A percentile compares a stretch with the other conserved stretches of the same genome.
Evolutionary conservation across 2,329 filamentous ascomycete species (phyloP).

Genomic region (Penicillium sumatraense): DNA sequence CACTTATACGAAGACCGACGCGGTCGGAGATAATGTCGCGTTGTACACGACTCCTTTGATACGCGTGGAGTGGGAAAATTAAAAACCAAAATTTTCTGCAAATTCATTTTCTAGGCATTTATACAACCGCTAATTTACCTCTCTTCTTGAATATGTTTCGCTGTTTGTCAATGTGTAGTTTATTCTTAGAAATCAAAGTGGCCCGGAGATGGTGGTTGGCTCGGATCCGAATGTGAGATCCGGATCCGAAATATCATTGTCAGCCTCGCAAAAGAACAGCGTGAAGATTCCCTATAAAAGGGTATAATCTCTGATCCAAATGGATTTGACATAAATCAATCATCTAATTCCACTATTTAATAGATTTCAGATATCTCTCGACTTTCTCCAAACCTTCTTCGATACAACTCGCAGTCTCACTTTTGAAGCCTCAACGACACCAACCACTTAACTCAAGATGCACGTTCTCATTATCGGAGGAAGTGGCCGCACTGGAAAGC

Average conservation of each 20-base stretch:
- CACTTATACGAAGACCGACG: conserved; percentile 10
- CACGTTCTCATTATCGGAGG: conserved; percentile 49
- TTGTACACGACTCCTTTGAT: conserved; percentile 14
- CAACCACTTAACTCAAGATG: conserved; percentile 14
- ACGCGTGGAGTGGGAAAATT: conserved; percentile 7
- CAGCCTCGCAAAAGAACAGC: not conserved
- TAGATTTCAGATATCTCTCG: not conserved
- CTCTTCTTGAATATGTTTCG: too few relatives aligned
- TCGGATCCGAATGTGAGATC: not conserved
- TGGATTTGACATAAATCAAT: not conserved
- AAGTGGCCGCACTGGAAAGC: conserved; percentile 50
- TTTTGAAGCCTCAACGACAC: not conserved
- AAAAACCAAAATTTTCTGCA: not conserved
- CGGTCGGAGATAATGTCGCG: conserved; percentile 8
- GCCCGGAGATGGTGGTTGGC: not conserved
- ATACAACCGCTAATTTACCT: too few relatives aligned
- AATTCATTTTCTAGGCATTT: not conserved
- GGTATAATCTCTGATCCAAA: not conserved
- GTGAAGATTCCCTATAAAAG: not conserved
- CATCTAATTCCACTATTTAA: too few relatives aligned
- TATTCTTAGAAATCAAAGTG: not conserved
- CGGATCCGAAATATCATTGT: not conserved
- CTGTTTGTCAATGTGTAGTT: not conserved
- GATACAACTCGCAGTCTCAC: not conserved
- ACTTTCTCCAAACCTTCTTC: not conserved